These are phyloP conservation scores for Saccharomyces hybrid DNA, from an alignment of 1,139 yeast species.

Conservation along the genomic window DNA sequence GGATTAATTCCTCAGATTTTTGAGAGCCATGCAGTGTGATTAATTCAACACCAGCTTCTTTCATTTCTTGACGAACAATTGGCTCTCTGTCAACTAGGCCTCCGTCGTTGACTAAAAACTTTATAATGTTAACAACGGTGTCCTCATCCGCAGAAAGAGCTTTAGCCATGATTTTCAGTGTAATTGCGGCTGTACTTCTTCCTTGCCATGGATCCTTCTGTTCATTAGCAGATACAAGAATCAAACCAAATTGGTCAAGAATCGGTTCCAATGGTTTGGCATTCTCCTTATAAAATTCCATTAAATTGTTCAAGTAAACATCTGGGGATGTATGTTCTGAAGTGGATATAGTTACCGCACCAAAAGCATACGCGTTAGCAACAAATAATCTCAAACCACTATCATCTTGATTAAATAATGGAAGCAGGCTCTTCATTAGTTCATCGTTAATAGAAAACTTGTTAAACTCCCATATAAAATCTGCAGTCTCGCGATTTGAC, in stretches of 20 bases:
- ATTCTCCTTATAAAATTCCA: slow-evolving; percentile 50
- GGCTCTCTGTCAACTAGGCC: slow-evolving; percentile 70
- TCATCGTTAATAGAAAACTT: slow-evolving; percentile 41
- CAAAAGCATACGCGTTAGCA: slow-evolving; percentile 50
- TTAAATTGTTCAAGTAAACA: slow-evolving; percentile 38
- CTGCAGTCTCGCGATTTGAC: slow-evolving; percentile 57
- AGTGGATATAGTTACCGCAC: slow-evolving; percentile 33
- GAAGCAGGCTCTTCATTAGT: slow-evolving; percentile 41
- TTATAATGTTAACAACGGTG: slow-evolving; percentile 45
- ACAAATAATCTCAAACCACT: slow-evolving; percentile 61
- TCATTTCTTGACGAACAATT: slow-evolving; percentile 71
- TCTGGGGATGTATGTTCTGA: slow-evolving; percentile 31
- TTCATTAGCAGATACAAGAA: slow-evolving; percentile 51
- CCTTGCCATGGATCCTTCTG: slow-evolving; percentile 76
- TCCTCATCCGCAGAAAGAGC: slow-evolving; percentile 33
- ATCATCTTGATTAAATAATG: slow-evolving; percentile 47
- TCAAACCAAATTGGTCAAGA: slow-evolving; percentile 72
- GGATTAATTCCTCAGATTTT: slow-evolving; percentile 62
- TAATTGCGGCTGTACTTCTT: slow-evolving; percentile 71
- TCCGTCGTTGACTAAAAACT: slow-evolving; percentile 51
- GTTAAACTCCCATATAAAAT: slow-evolving; percentile 80
- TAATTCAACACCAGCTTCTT: slow-evolving; percentile 78
- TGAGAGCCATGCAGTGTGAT: slow-evolving; percentile 57
- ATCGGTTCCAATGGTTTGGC: slow-evolving; percentile 72
- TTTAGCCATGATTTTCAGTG: slow-evolving; percentile 53